phyloP scores from a whole-genome alignment of 1,284 basidiomycete species.

The Sanghuangporus baumii region DNA sequence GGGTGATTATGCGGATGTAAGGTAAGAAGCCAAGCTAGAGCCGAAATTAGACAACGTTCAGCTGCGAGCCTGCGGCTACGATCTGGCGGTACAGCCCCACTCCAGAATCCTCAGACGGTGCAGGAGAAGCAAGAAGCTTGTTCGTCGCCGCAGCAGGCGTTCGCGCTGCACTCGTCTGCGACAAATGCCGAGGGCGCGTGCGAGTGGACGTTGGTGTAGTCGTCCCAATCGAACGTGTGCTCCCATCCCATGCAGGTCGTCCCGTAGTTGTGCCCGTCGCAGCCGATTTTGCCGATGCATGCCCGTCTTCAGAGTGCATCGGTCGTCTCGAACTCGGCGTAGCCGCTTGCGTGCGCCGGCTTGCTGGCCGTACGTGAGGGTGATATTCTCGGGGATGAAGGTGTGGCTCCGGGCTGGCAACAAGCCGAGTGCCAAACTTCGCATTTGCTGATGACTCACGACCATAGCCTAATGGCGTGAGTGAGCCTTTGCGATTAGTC shows the following conservation, averaged over 20 bases:
- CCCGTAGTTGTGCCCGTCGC: slow-evolving; percentile 38
- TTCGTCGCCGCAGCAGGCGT: slow-evolving; percentile 27
- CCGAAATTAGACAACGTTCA: slow-evolving; percentile 39
- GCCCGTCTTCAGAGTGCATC: slow-evolving; percentile 48
- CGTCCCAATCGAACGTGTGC: slow-evolving; percentile 41
- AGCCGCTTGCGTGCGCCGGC: slow-evolving; percentile 47
- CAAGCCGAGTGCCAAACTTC: slow-evolving; percentile 73
- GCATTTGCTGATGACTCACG: slow-evolving; percentile 79
- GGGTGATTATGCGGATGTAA: slow-evolving; percentile 22
- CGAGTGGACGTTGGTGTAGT: slow-evolving; percentile 31
- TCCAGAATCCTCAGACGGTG: slow-evolving; percentile 79
- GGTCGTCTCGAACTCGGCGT: slow-evolving; percentile 44
- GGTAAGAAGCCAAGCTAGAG: neutral
- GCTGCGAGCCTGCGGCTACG: slow-evolving; percentile 63
- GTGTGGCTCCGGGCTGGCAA: slow-evolving; percentile 32
- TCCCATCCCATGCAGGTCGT: slow-evolving; percentile 63
- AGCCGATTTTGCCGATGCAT: slow-evolving; percentile 55
- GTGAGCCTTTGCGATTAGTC: slow-evolving; percentile 41
- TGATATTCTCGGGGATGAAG: slow-evolving; percentile 35
- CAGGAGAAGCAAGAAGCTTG: slow-evolving; percentile 61
- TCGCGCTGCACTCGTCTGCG: slow-evolving; percentile 55
- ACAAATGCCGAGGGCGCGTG: slow-evolving; percentile 61
- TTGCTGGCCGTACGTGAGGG: slow-evolving; percentile 47
- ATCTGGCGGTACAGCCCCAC: slow-evolving; percentile 77
- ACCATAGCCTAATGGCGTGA: slow-evolving; percentile 52